A percentile compares a stretch with the other conserved stretches of the same genome.
These are phyloP conservation scores for Penicillium chermesinum DNA, from an alignment of 495 filamentous ascomycete species.

Conservation along the genomic window DNA sequence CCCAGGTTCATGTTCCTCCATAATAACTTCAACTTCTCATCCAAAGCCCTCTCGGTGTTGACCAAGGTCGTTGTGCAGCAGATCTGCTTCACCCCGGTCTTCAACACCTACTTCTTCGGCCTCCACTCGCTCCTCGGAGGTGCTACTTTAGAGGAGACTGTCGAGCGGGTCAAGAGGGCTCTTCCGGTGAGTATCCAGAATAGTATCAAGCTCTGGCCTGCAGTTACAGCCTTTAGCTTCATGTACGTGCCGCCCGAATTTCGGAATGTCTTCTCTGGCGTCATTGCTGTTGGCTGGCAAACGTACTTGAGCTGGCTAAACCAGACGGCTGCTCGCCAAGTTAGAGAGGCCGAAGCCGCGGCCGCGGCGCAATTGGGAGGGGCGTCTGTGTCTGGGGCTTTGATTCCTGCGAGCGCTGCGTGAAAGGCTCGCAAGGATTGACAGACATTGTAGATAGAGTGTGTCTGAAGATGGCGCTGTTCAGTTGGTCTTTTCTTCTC, in stretches of 20 bases:
- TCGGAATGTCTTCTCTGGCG: conserved; percentile 69
- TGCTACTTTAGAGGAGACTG: conserved; percentile 54
- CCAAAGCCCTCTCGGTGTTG: conserved; percentile 60
- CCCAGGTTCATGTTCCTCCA: conserved; percentile 76
- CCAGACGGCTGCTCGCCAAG: conserved; percentile 60
- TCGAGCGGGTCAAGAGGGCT: conserved; percentile 65
- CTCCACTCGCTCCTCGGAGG: conserved; percentile 64
- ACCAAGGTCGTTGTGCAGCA: conserved; percentile 82
- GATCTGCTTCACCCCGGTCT: conserved; percentile 73
- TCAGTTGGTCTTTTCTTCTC: neutral
- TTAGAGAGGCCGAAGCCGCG: conserved; percentile 30
- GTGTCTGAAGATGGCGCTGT: conserved; percentile 4
- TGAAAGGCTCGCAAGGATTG: conserved; percentile 6
- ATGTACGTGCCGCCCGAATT: conserved; percentile 75
- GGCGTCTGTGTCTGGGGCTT: conserved; percentile 7
- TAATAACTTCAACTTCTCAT: conserved; percentile 73
- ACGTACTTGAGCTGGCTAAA: conserved; percentile 84
- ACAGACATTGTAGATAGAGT: conserved; percentile 12
- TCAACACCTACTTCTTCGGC: conserved; percentile 90
- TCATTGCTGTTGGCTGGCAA: conserved; percentile 85
- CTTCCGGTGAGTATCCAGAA: conserved; percentile 74
- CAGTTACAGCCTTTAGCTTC: conserved; percentile 82
- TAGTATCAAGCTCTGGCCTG: conserved; percentile 84
- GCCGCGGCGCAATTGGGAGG: conserved; percentile 12
- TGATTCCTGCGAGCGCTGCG: conserved; percentile 20